Evolutionary conservation across 2,329 filamentous ascomycete genomes (phyloP).

Genomic region (Xylaria sp.): DNA sequence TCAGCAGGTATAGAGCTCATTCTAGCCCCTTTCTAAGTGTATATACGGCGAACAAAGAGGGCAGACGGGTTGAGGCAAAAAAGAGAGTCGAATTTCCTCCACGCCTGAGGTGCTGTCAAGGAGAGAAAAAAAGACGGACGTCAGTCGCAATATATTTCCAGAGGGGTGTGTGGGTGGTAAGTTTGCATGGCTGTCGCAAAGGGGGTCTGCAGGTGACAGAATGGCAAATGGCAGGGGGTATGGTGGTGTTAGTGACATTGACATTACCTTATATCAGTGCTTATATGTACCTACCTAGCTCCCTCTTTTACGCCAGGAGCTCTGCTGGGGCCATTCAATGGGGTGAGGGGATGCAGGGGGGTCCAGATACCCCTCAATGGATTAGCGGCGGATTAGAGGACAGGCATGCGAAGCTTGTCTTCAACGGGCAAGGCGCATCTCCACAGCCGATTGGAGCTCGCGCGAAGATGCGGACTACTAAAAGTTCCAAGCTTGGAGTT

Average conservation of each 20-base stretch:
- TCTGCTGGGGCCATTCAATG: conserved; percentile 16
- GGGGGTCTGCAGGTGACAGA: conserved; percentile 35
- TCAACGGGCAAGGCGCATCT: conserved; percentile 29
- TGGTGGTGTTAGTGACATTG: conserved; percentile 28
- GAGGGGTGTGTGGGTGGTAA: conserved; percentile 38
- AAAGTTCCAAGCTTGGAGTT: conserved; percentile 32
- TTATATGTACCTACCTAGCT: conserved; percentile 14
- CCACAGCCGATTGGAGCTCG: conserved; percentile 32
- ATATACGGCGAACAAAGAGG: conserved; percentile 14
- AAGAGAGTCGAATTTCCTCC: conserved; percentile 2
- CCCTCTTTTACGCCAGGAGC: conserved; percentile 14
- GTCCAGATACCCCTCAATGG: conserved; percentile 22
- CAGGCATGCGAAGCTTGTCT: conserved; percentile 25
- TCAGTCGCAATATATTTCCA: conserved; percentile 40
- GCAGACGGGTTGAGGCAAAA: conserved; percentile 7
- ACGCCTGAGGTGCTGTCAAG: conserved; percentile 19
- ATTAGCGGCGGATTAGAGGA: conserved; percentile 16
- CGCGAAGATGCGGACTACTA: conserved; percentile 8
- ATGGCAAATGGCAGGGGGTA: conserved; percentile 27
- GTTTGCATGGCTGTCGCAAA: conserved; percentile 32
- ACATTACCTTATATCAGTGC: conserved; percentile 4
- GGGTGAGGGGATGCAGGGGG: conserved; percentile 30
- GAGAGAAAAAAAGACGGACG: conserved; percentile 38
- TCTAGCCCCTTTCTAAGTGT: conserved; percentile 12
- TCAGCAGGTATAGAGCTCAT: neutral